phyloP scores from a whole-genome alignment of 2,329 filamentous ascomycete genomes.

The Pyricularia grisea region DNA sequence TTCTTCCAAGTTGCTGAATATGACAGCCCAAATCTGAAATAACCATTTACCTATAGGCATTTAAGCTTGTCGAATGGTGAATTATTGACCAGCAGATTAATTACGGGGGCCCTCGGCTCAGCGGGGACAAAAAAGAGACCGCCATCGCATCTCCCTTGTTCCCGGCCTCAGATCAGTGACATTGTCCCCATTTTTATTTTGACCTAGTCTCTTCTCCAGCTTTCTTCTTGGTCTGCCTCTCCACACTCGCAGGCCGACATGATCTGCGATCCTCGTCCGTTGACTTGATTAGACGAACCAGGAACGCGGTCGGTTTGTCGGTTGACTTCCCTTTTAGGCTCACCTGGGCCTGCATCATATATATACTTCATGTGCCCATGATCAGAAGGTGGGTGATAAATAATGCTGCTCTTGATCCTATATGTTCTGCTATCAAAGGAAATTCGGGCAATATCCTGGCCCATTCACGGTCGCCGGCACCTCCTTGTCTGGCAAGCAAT shows the following conservation, averaged over 20 bases:
- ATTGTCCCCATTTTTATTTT: not conserved
- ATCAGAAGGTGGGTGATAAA: not conserved
- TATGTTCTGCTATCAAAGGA: not conserved
- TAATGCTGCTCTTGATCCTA: not conserved
- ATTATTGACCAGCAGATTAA: not conserved
- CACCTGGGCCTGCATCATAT: not conserved
- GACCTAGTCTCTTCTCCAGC: not conserved
- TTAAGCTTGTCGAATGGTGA: not conserved
- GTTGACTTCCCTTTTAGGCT: not conserved
- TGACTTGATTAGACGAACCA: not conserved
- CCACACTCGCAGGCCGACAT: not conserved
- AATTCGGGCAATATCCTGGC: not conserved
- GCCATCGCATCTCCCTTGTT: not conserved
- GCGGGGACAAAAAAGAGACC: not conserved
- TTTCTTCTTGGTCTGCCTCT: not conserved
- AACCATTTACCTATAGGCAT: not conserved
- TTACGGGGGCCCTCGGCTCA: not conserved
- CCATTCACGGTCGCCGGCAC: not conserved
- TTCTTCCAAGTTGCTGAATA: conserved; percentile 2
- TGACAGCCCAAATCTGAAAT: conserved; percentile 1
- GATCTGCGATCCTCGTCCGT: conserved; percentile 1
- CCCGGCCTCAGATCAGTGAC: not conserved
- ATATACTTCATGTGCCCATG: not conserved
- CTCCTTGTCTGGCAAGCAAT: not conserved
- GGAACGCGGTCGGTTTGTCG: not conserved